Evolutionary conservation across 257 asterid genomes (phyloP).

Genomic region (Sherardia arvensis): DNA sequence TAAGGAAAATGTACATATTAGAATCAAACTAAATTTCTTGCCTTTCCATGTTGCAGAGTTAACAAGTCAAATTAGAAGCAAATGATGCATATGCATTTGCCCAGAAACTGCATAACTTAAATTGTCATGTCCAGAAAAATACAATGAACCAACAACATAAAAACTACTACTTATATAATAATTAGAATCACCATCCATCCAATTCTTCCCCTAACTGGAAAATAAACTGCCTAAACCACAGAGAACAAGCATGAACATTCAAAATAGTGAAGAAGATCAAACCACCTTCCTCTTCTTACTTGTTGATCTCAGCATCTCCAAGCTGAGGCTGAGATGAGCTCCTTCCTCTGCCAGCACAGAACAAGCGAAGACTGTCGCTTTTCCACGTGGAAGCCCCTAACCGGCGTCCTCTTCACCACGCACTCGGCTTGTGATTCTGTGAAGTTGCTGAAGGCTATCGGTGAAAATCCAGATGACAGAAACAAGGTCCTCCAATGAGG

Average conservation of each 20-base stretch:
- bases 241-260: conserved; percentile 34
- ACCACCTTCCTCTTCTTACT: conserved; percentile 9
- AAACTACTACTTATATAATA: conserved; percentile 16
- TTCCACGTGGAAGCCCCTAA: conserved; percentile 84
- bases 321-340: conserved; percentile 87
- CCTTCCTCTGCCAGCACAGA: conserved; percentile 95
- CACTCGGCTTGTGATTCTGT: conserved; percentile 91
- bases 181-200: conserved; percentile 30
- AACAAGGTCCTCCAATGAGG: conserved; percentile 86
- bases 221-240: conserved; percentile 49
- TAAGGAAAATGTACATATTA: background rate
- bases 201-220: conserved; percentile 19
- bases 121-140: conserved; percentile 27
- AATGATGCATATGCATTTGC: conserved; percentile 22
- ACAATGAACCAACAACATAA: conserved; percentile 23
- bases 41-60: conserved; percentile 26
- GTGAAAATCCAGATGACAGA: conserved; percentile 72
- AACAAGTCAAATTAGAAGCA: conserved; percentile 26
- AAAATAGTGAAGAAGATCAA: conserved; percentile 14
- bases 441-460: conserved; percentile 63
- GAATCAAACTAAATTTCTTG: conserved; percentile 19
- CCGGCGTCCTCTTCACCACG: conserved; percentile 75
- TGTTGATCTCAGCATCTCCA: conserved; percentile 66
- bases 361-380: conserved; percentile 87
- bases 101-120: conserved; percentile 21